These are phyloP conservation scores for Sclerotinia trifoliorum DNA, from an alignment of 2,329 filamentous ascomycete genomes.

Conservation along the genomic window DNA sequence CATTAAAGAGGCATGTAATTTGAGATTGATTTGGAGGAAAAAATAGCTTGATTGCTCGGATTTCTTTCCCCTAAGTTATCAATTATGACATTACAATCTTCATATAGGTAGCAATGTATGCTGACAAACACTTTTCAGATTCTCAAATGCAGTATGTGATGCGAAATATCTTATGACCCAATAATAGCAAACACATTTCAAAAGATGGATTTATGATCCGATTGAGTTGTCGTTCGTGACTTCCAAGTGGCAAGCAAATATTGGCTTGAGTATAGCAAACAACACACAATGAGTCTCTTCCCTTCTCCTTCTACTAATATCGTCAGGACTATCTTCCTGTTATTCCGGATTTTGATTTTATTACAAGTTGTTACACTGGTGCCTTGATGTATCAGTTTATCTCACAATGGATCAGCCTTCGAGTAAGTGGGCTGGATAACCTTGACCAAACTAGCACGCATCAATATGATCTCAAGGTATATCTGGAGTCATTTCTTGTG, in stretches of 20 bases:
- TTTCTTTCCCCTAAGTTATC: not conserved
- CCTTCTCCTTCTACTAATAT: not conserved
- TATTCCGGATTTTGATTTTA: not conserved
- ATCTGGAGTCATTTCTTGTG: not conserved
- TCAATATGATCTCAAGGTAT: not conserved
- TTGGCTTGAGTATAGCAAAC: not conserved
- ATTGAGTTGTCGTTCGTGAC: not conserved
- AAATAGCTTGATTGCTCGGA: not conserved
- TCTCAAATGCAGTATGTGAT: not conserved
- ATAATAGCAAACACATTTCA: not conserved
- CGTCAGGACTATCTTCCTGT: not conserved
- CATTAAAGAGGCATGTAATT: not conserved
- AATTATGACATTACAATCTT: not conserved
- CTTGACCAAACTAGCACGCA: too few species aligned
- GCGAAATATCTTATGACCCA: not conserved
- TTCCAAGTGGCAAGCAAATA: not conserved
- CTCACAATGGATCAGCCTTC: not conserved
- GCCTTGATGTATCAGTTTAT: not conserved
- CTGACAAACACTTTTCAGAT: not conserved
- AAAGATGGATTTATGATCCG: not conserved
- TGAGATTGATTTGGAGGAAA: not conserved
- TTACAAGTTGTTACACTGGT: not conserved
- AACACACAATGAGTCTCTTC: not conserved
- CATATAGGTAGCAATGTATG: not conserved
- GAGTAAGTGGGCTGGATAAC: not conserved